Evolutionary conservation across 2,329 filamentous ascomycete species (phyloP).

Genomic region (Alternaria postmessia): DNA sequence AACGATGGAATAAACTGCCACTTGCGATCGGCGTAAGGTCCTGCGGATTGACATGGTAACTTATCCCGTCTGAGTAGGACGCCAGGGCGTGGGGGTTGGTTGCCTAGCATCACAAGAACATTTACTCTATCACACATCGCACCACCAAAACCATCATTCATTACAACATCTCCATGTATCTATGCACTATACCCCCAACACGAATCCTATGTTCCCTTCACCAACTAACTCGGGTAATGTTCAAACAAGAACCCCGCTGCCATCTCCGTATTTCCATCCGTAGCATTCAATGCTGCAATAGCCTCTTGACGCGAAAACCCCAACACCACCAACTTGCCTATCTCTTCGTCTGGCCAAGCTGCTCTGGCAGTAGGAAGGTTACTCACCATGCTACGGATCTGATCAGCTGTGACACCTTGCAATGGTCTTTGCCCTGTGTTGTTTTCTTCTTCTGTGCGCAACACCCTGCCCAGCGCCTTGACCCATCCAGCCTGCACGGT

Average conservation of each 20-base stretch:
- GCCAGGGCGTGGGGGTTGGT: no score
- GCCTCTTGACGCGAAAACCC: slow-evolving; percentile 58
- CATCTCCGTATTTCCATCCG: slow-evolving; percentile 59
- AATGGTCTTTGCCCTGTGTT: slow-evolving; percentile 22
- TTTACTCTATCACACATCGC: neutral
- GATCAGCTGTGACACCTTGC: slow-evolving; percentile 39
- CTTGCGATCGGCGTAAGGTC: no score
- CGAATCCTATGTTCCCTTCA: neutral
- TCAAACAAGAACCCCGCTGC: slow-evolving; percentile 59
- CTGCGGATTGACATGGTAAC: neutral
- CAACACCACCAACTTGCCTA: slow-evolving; percentile 55
- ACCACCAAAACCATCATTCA: neutral
- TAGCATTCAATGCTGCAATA: slow-evolving; percentile 58
- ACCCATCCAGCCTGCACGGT: slow-evolving; percentile 67
- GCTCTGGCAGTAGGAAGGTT: slow-evolving; percentile 41
- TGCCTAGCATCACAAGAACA: neutral
- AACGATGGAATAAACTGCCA: neutral
- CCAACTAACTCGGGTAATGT: slow-evolving; percentile 35
- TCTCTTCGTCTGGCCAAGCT: slow-evolving; percentile 53
- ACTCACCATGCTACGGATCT: slow-evolving; percentile 45
- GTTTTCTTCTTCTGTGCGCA: slow-evolving; percentile 42
- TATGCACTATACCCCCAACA: neutral
- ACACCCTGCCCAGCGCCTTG: slow-evolving; percentile 64
- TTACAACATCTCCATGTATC: neutral
- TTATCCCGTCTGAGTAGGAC: no score